Evolutionary conservation across 1,139 yeast species (phyloP).

Genomic region (Wickerhamomyces sp.): DNA sequence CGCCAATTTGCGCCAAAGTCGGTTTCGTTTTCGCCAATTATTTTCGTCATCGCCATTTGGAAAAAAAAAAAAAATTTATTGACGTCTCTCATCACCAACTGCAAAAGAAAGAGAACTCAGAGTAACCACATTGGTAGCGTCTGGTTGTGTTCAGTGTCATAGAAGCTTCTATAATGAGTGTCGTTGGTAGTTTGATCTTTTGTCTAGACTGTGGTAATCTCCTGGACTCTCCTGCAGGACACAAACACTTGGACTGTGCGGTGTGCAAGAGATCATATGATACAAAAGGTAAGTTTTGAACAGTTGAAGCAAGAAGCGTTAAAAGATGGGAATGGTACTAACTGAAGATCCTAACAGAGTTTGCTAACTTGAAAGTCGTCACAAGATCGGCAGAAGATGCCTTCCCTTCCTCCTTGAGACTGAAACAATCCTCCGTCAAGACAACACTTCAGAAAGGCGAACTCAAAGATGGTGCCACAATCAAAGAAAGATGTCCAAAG

Average conservation of each 20-base stretch:
- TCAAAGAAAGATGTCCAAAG: conserved; percentile 94
- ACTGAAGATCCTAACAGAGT: conserved; percentile 31
- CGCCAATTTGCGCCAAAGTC: too few species aligned
- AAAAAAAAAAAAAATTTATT: not conserved
- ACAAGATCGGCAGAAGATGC: conserved; percentile 85
- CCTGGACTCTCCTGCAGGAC: conserved; percentile 60
- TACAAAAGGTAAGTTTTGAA: conserved; percentile 33
- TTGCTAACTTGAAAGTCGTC: conserved; percentile 76
- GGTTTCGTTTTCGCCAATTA: too few species aligned
- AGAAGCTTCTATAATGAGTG: conserved; percentile 89
- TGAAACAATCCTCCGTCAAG: conserved; percentile 86
- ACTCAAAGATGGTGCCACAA: conserved; percentile 89
- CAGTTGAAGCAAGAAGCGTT: too few species aligned
- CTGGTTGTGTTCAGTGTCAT: too few species aligned
- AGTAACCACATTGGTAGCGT: too few species aligned
- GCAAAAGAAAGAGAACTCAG: too few species aligned
- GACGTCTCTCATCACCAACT: conserved; percentile 1
- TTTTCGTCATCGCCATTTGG: too few species aligned
- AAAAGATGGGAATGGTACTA: conserved; percentile 3
- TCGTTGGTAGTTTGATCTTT: conserved; percentile 89
- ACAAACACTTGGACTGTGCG: conserved; percentile 50
- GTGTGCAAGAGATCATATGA: conserved; percentile 63
- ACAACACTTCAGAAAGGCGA: conserved; percentile 74
- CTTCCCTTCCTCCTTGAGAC: conserved; percentile 77
- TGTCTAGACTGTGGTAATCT: conserved; percentile 93